Conservation (phyloP, 2,329 filamentous ascomycete species). For the Sporothrix pallida region DNA sequence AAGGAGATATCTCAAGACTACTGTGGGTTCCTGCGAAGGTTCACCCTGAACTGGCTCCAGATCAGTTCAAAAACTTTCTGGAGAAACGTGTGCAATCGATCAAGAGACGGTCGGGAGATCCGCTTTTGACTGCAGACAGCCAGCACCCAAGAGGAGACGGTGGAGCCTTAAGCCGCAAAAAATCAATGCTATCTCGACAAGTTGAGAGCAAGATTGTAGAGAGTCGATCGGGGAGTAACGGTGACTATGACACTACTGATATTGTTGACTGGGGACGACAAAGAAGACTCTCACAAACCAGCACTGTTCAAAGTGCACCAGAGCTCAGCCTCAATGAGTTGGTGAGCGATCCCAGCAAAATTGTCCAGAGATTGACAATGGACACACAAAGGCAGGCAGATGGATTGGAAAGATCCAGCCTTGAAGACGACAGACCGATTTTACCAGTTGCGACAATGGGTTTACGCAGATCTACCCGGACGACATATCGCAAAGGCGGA, state of each 20-base stretch:
- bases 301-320: conserved; percentile 63
- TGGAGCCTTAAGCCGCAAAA: conserved; percentile 73
- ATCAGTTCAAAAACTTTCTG: conserved; percentile 95
- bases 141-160: conserved; percentile 40
- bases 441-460: conserved; percentile 77
- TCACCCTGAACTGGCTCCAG: conserved; percentile 92
- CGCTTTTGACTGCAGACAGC: conserved; percentile 63
- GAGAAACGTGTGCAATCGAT: conserved; percentile 93
- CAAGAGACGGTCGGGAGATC: conserved; percentile 79
- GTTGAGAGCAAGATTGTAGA: conserved; percentile 72
- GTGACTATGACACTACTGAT: neutral
- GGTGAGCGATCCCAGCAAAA: conserved; percentile 76
- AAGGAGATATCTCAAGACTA: conserved; percentile 84
- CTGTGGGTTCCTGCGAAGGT: conserved; percentile 96
- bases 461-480: conserved; percentile 86
- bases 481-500: conserved; percentile 84
- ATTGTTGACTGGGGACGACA: conserved; percentile 57
- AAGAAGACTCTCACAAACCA: conserved; percentile 77
- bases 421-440: conserved; percentile 79
- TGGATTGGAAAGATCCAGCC: conserved; percentile 50
- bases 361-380: conserved; percentile 72
- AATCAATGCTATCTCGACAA: conserved; percentile 93
- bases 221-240: conserved; percentile 45
- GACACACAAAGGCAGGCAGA: conserved; percentile 55
- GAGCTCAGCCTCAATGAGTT: conserved; percentile 80